Base-by-base conservation (phyloP, 2,329 filamentous ascomycete species). In the Colletotrichum navitas region DNA sequence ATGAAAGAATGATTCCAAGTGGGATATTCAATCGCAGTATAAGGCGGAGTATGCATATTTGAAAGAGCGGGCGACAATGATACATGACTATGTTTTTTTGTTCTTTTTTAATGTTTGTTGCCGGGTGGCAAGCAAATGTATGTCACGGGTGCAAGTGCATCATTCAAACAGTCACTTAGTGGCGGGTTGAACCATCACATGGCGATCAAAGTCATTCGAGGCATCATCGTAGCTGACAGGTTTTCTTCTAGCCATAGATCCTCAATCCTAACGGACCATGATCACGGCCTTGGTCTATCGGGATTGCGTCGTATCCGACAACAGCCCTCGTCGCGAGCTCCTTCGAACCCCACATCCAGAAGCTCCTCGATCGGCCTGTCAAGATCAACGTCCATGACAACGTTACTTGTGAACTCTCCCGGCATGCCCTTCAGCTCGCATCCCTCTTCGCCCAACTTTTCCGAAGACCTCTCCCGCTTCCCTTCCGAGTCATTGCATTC, bases 401-500 rank as follows among this genome's bases (percentile, higher is more conserved):
- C 91, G 70, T 89, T 91, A 74, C 83, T 91, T 43, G 88, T 89
- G 43, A 86, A 88, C 73, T 83, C 87, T 45, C 84, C 86, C 56
- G 87, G 86, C 55, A 82, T 86, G 60, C 85, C 87, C 21, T 79
- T 90, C 34, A 84, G 88, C 11, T 85, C 90, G n/a, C 91, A 87
- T 7, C 91, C 92, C 32, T 85, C 87, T 26, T 94, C 94, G 29
- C 94, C 94, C 32, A 89, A 89, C 73, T 94, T 94, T 78, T 89
- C 90, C 77, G 96, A 98, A 84, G 96, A 99, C 79, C 88, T 99
- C 56, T 92, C 91, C 56, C 92, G 95, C 62, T 99, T 99, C 79
- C 95, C 96, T 1, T 94, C 94, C 76, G 96, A 99, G 80, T 99
- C 96, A 7, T 85, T 99, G 58, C 96, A 99, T 82, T 99, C 96